Evolutionary conservation across 495 filamentous ascomycete genomes (phyloP), one percentile per base, ranked within the genome.

Genomic region (Podospora bellae-mahoneyi): DNA sequence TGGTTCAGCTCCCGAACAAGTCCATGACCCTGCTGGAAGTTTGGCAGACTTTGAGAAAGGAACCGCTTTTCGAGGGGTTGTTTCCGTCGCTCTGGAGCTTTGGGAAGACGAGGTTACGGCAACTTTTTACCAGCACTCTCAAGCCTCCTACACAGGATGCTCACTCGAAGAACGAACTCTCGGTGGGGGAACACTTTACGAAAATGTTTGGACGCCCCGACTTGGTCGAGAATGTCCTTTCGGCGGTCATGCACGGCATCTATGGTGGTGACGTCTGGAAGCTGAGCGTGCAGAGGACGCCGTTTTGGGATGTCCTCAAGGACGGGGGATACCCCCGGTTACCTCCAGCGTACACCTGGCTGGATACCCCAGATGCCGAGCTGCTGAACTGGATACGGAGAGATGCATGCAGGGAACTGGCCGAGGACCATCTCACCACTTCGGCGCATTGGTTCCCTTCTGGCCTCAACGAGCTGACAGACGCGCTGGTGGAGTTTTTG

Each of bases 231-330:
- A 96, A 96, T 70, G 27, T 97, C 2, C 75, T 89, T 2, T 96
- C 92, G 3, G 91, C 88, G 30, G 77, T 92, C n/a, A 76, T 90
- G 27, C 95, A 97, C 79, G 96, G 96, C 13, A 92, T 98, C 19
- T 96, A 94, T 72, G 96, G 93, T n/a, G 96, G 96, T 58, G 91
- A 97, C 80, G 87, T 96, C 54, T 86, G 90, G 73, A 83, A 89
- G 74, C 81, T 97, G 64, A 97, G 92, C 74, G 86, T 84, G 55
- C 86, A 85, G 69, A 86, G 86, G 58, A 76, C 76, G 9, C 70
- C 77, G 7, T 70, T 80, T 28, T 67, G 44, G 13, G 62, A 66
- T 32, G 23, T 71, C 4, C 3, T 32, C 39, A n/a, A 5, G 4
- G 9, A 62, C 15, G 39, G 39, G 9, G 18, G 13, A 10, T 48